Evolutionary conservation across 176 grass and related monocot genomes (phyloP), one percentile per base, ranked within the genome.

Genomic region (Pontederia paniculata): DNA sequence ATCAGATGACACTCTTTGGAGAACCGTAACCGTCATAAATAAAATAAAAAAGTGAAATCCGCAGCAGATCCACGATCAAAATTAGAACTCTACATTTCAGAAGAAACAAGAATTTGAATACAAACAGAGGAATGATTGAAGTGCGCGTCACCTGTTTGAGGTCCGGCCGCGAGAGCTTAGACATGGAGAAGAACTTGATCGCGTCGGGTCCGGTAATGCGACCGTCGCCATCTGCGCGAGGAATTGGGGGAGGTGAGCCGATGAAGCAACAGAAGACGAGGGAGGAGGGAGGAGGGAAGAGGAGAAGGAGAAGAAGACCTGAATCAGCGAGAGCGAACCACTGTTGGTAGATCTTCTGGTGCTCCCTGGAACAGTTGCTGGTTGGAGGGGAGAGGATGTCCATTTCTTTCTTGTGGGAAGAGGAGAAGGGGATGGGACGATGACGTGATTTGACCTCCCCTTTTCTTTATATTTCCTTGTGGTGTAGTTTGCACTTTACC

Each of bases 181-280:
- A 95, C 82, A 86, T 78, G 74, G 70, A 64, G 70, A 95, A 95
- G 66, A 95, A 89, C 70, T 78, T 89, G 62, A 81, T 89, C 66
- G 90, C 90, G 55, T 95, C 90, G 42, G 78, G 77, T 20, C 90
- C 90, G 15, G 90, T 95, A 81, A 95, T 78, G 57, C 90, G 90
- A n/a, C 90, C 85, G 71, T 96, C 90, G 57, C 76, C 85, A 46
- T 96, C 90, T 89, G 13, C 19, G 28, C 28, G 28, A 37, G 28
- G 28, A 37, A 37, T n/a, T n/a, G 28, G 5, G 28, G 15, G 63
- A 42, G 46, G 52, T 52, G 63, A 22, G 11, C 3, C 7, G 15
- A 44, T 52, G 16, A 21, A 12, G 45, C 7, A 5, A n/a, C n/a
- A 21, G 37, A 1, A 55, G 54, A 48, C 2, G 53, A 61, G 51